These are phyloP conservation scores for Lyophyllum decastes DNA, from an alignment of 768 basidiomycete species.

Conservation along the genomic window DNA sequence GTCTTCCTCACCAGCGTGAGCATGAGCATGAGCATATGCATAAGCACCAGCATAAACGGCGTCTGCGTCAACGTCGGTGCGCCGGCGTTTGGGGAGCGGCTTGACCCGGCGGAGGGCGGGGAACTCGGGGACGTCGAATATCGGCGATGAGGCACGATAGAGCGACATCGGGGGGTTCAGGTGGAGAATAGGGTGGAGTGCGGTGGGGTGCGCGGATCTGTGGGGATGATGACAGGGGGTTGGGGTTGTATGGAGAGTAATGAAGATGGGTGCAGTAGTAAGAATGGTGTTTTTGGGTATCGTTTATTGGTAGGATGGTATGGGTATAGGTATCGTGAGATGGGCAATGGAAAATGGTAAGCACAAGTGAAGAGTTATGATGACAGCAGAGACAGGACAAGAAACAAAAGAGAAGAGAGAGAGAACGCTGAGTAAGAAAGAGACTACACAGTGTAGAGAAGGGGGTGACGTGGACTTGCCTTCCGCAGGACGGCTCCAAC, in stretches of 20 bases:
- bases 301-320: slow-evolving; percentile 1
- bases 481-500: neutral
- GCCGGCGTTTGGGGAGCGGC: slow-evolving; percentile 76
- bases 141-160: slow-evolving; percentile 42
- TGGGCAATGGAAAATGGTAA: neutral
- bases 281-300: too few species aligned
- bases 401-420: neutral
- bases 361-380: too few species aligned
- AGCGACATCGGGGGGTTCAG: too few species aligned
- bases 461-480: slow-evolving; percentile 21
- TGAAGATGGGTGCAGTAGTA: neutral
- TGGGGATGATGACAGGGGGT: neutral
- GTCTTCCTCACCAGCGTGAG: neutral
- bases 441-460: neutral
- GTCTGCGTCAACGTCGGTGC: slow-evolving; percentile 31
- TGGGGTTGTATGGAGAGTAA: too few species aligned
- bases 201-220: neutral
- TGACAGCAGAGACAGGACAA: too few species aligned
- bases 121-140: slow-evolving; percentile 68
- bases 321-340: neutral
- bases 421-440: slow-evolving; percentile 8
- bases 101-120: slow-evolving; percentile 67
- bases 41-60: neutral
- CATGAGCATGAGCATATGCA: neutral
- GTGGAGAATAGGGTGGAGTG: neutral